Base-by-base conservation (phyloP, 176 grass and related monocot genomes). In the Alloteropsis semialata region DNA sequence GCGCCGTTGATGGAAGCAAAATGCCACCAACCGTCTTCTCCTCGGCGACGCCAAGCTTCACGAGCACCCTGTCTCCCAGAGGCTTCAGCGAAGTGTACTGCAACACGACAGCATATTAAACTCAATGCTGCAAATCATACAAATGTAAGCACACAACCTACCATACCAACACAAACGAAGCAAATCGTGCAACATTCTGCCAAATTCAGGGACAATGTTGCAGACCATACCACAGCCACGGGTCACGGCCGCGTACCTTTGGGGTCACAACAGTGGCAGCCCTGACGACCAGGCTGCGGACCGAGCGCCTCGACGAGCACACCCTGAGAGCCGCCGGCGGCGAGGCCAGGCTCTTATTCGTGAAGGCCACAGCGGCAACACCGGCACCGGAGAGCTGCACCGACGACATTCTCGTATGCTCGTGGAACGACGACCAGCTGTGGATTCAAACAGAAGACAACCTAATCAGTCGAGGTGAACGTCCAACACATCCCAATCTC, bases 41-140 rank as follows among this genome's bases (percentile, higher is more conserved):
- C 79, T 98, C 96, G 0, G 85, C 82, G 2, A 82, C 59, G 0
- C 88, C 64, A 36, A 95, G 94, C 78, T 98, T 98, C 41, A 98
- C 85, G 22, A 98, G 91, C 69, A 98, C 87, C 68, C 96, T 92
- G 64, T 95, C 91, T 36, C 87, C 91, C 56, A 95, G 69, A 37
- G 96, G 93, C 76, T 95, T 93, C 37, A 98, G 71, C 18, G 96
- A 95, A 41, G 96, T 93, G 76, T 93, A 95, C 96, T 98, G 79
- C 36, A 48, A 11, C 32, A 49, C 2, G 21, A 63, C 28, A 44
- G 18, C 43, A 70, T n/a, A 69, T 0, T 14, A 22, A 82, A 79
- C 54, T 29, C 59, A 50, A 2, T 46, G 4, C 3, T 17, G 30
- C 9, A 9, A 27, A 18, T 18, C 8, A 43, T 25, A 11, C 54